These are phyloP conservation scores for Galium porrigens DNA, from an alignment of 305 asterid genomes.

Conservation along the genomic window DNA sequence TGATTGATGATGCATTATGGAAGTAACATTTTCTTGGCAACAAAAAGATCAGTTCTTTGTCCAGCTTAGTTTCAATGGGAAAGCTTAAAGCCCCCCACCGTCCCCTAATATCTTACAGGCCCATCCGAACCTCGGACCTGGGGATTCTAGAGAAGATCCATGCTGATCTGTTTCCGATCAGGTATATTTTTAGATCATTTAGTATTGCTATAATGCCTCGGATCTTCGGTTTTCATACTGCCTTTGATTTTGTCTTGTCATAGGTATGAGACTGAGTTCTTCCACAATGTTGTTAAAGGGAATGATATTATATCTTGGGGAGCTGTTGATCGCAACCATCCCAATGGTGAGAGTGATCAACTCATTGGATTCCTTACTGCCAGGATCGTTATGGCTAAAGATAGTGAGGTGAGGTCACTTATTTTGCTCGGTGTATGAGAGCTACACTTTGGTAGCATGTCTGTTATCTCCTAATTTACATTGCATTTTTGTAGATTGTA, in stretches of 20 bases:
- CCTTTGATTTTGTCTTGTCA: slow-evolving; percentile 12
- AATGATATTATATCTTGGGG: slow-evolving; percentile 84
- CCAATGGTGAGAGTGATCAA: slow-evolving; percentile 50
- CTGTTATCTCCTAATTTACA: not conserved
- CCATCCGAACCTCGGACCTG: slow-evolving; percentile 55
- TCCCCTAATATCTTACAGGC: slow-evolving; percentile 55
- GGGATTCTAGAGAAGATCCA: slow-evolving; percentile 61
- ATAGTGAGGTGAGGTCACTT: slow-evolving; percentile 57
- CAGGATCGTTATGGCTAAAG: slow-evolving; percentile 53
- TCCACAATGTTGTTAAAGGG: slow-evolving; percentile 72
- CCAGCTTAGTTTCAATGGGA: slow-evolving; percentile 69
- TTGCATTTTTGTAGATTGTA: slow-evolving; percentile 41
- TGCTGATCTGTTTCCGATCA: slow-evolving; percentile 65
- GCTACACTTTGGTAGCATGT: not conserved
- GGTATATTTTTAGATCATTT: slow-evolving; percentile 29
- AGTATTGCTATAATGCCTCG: slow-evolving; percentile 13
- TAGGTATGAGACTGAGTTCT: slow-evolving; percentile 82
- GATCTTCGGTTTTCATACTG: slow-evolving; percentile 15
- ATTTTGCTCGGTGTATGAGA: not conserved
- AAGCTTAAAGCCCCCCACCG: slow-evolving; percentile 35
- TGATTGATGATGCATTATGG: slow-evolving; percentile 48
- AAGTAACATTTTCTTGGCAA: slow-evolving; percentile 24
- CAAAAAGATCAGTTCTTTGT: slow-evolving; percentile 30
- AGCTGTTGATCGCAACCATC: slow-evolving; percentile 74
- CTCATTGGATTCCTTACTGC: slow-evolving; percentile 91